These are phyloP conservation scores for Fusarium pseudonygamai DNA, from an alignment of 2,329 filamentous ascomycete species.

Conservation along the genomic window DNA sequence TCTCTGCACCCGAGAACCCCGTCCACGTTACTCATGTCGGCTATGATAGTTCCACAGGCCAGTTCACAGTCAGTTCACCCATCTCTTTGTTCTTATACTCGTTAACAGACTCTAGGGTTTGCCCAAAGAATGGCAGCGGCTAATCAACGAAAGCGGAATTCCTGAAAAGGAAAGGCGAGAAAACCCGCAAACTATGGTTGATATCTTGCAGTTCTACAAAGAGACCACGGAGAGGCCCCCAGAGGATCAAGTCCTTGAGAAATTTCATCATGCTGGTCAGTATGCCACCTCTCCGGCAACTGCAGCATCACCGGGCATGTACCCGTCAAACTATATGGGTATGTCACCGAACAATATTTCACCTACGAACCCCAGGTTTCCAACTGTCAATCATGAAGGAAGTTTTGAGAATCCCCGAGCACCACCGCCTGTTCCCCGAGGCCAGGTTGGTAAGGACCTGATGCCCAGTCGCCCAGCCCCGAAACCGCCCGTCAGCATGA, in stretches of 20 bases:
- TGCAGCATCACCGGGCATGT: slow-evolving; percentile 62
- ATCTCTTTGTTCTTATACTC: slow-evolving; percentile 11
- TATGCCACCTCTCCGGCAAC: slow-evolving; percentile 55
- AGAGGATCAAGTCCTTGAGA: slow-evolving; percentile 92
- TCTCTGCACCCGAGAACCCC: slow-evolving; percentile 97
- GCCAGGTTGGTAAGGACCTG: slow-evolving; percentile 60
- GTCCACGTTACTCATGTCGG: slow-evolving; percentile 98
- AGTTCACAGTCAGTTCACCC: slow-evolving; percentile 81
- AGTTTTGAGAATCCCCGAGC: slow-evolving; percentile 98
- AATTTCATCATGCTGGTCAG: slow-evolving; percentile 87
- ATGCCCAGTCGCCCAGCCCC: slow-evolving; percentile 88
- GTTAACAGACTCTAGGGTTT: slow-evolving; percentile 70
- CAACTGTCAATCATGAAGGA: slow-evolving; percentile 82
- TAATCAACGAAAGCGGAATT: slow-evolving; percentile 95
- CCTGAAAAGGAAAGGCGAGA: slow-evolving; percentile 95
- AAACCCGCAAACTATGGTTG: slow-evolving; percentile 93
- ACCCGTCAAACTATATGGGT: slow-evolving; percentile 64
- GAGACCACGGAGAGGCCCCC: slow-evolving; percentile 83
- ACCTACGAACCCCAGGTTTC: slow-evolving; percentile 86
- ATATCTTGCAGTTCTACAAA: slow-evolving; percentile 97
- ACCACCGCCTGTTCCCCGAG: slow-evolving; percentile 83
- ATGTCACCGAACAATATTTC: slow-evolving; percentile 76
- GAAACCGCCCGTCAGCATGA: slow-evolving; percentile 77
- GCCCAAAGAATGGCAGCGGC: slow-evolving; percentile 96
- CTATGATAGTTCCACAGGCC: slow-evolving; percentile 94